These are phyloP conservation scores for Aureobasidium melanogenum DNA, from an alignment of 2,329 filamentous ascomycete genomes.

Conservation along the genomic window DNA sequence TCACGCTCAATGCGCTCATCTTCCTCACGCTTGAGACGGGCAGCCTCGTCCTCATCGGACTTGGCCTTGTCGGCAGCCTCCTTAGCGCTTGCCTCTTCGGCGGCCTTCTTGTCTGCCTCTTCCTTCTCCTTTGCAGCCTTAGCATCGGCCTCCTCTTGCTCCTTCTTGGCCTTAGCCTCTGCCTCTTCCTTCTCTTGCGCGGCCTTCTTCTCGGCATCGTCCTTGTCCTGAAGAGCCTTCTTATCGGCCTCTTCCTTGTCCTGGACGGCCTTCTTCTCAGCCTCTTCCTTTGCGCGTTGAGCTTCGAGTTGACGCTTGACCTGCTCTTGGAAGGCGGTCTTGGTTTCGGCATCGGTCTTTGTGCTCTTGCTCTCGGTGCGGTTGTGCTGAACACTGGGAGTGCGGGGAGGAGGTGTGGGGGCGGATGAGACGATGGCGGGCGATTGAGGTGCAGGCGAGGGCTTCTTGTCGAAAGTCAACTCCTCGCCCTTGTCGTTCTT, in stretches of 20 bases:
- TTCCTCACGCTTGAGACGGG: conserved; percentile 28
- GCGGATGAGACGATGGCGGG: conserved; percentile 66
- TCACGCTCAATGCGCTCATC: conserved; percentile 44
- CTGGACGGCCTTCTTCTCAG: conserved; percentile 22
- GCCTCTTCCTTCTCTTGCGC: conserved; percentile 27
- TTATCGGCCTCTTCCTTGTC: conserved; percentile 47
- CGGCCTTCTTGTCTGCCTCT: conserved; percentile 20
- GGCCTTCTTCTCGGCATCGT: conserved; percentile 16
- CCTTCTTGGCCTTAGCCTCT: conserved; percentile 27
- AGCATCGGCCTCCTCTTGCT: conserved; percentile 24
- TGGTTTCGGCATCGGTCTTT: conserved; percentile 64
- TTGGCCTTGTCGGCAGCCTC: conserved; percentile 21
- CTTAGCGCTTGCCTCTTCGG: conserved; percentile 15
- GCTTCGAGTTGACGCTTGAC: conserved; percentile 46
- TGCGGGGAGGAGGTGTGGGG: conserved; percentile 62
- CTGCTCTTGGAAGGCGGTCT: conserved; percentile 55
- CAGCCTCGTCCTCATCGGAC: conserved; percentile 23
- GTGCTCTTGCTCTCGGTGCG: conserved; percentile 61
- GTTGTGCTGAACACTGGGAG: conserved; percentile 57
- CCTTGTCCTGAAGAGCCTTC: conserved; percentile 35
- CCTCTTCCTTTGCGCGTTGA: conserved; percentile 27
- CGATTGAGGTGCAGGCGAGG: conserved; percentile 38
- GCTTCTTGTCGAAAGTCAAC: conserved; percentile 50
- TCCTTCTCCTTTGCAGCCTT: conserved; percentile 23
- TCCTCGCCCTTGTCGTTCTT: conserved; percentile 74